A percentile compares a stretch with the other conserved stretches of the same genome.
These are phyloP conservation scores for Candida tunisiensis DNA, from an alignment of 1,139 yeast genomes.

Conservation along the genomic window DNA sequence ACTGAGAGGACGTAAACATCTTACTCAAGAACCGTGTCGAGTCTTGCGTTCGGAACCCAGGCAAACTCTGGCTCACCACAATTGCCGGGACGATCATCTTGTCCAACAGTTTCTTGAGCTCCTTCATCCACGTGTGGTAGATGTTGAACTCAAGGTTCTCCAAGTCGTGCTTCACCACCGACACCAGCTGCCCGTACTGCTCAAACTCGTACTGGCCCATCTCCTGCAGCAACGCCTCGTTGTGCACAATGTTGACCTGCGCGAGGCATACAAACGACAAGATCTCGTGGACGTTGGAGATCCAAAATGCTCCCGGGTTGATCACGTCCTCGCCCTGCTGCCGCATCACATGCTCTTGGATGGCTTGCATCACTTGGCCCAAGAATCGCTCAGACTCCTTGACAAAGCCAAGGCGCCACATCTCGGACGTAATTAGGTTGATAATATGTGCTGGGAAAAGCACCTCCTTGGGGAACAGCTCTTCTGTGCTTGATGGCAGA, in stretches of 20 bases:
- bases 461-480: conserved; percentile 77
- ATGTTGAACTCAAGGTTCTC: conserved; percentile 88
- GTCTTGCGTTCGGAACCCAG: conserved; percentile 91
- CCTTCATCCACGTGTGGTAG: conserved; percentile 96
- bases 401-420: conserved; percentile 96
- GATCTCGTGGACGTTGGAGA: conserved; percentile 89
- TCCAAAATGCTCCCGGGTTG: conserved; percentile 94
- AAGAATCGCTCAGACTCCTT: conserved; percentile 82
- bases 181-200: conserved; percentile 78
- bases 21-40: conserved; percentile 72
- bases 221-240: conserved; percentile 62
- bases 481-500: conserved; percentile 62
- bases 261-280: conserved; percentile 92
- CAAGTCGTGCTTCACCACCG: conserved; percentile 86
- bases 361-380: conserved; percentile 78
- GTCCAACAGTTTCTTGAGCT: conserved; percentile 79
- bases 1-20: conserved; percentile 48
- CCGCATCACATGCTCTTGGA: conserved; percentile 39
- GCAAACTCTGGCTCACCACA: conserved; percentile 83
- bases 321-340: conserved; percentile 70
- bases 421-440: conserved; percentile 81
- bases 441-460: conserved; percentile 93
- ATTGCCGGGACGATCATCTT: conserved; percentile 91
- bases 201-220: conserved; percentile 86
- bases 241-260: conserved; percentile 72